Percentiles rank a stretch among this genome's conserved stretches.
Evolutionary conservation across 768 basidiomycete species (phyloP).

Genomic region (Termitomyces sp.): DNA sequence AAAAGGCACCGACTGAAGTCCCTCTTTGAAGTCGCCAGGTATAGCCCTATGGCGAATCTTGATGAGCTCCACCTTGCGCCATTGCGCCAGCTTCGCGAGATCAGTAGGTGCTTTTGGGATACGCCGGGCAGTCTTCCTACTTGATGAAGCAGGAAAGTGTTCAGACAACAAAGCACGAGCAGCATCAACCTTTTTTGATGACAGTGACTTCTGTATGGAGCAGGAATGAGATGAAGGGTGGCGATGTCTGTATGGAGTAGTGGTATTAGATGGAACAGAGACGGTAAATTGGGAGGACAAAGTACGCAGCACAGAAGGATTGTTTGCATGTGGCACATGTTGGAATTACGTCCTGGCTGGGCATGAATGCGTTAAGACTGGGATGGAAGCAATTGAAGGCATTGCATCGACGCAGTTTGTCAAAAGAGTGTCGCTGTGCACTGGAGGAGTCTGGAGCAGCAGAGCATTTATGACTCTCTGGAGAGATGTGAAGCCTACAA

Average conservation of each 20-base stretch:
- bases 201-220: slow-evolving; percentile 20
- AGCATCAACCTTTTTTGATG: slow-evolving; percentile 35
- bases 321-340: slow-evolving; percentile 51
- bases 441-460: slow-evolving; percentile 1
- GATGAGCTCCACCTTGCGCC: slow-evolving; percentile 62
- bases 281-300: slow-evolving; percentile 9
- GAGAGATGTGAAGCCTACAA: slow-evolving; percentile 61
- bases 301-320: slow-evolving; percentile 65
- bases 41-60: slow-evolving; percentile 71
- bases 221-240: slow-evolving; percentile 63
- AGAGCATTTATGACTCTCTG: slow-evolving; percentile 59
- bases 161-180: slow-evolving; percentile 54
- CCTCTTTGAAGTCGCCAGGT: slow-evolving; percentile 61
- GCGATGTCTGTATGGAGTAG: slow-evolving; percentile 50
- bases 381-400: slow-evolving; percentile 50
- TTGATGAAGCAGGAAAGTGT: slow-evolving; percentile 39
- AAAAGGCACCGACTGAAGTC: slow-evolving; percentile 38
- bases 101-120: slow-evolving; percentile 38
- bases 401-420: slow-evolving; percentile 48
- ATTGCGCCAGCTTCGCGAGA: slow-evolving; percentile 50
- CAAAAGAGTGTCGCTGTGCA: slow-evolving; percentile 13
- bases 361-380: slow-evolving; percentile 42
- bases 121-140: slow-evolving; percentile 20
- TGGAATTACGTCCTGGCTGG: slow-evolving; percentile 24
- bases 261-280: slow-evolving; percentile 6